Conservation (phyloP, 148 eudicot species). For the Pouteria glomerata region DNA sequence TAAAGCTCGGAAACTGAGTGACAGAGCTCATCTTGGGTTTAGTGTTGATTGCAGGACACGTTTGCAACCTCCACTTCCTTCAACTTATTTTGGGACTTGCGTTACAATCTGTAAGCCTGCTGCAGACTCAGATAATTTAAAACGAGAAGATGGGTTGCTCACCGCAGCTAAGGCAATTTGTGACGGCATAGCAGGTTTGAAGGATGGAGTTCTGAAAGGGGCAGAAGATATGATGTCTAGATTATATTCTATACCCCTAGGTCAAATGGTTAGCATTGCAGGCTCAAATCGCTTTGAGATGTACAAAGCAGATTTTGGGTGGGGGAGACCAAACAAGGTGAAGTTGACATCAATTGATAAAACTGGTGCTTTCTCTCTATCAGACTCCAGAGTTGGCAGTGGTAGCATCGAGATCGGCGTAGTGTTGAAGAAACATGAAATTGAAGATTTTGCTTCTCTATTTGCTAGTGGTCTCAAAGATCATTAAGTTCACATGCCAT, state of each 20-base stretch:
- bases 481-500: neutral
- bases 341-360: neutral
- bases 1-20: neutral
- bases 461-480: conserved; percentile 8
- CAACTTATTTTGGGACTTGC: conserved; percentile 17
- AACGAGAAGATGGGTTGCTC: conserved; percentile 11
- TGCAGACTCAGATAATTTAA: neutral
- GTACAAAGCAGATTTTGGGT: conserved; percentile 8
- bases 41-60: conserved; percentile 15
- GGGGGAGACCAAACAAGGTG: conserved; percentile 5
- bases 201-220: neutral
- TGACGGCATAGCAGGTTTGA: neutral
- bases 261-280: neutral
- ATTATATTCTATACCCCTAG: neutral
- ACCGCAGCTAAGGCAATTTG: neutral
- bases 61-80: no score
- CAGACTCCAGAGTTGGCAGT: conserved; percentile 5
- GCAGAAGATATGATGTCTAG: neutral
- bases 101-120: neutral
- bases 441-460: conserved; percentile 1
- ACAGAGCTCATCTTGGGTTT: neutral
- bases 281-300: conserved; percentile 15
- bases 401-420: conserved; percentile 11
- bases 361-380: neutral
- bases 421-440: conserved; percentile 5